Percentiles rank a stretch among this genome's conserved stretches.
Conservation (phyloP, 2,329 filamentous ascomycete species). For the Tothia fuscella region DNA sequence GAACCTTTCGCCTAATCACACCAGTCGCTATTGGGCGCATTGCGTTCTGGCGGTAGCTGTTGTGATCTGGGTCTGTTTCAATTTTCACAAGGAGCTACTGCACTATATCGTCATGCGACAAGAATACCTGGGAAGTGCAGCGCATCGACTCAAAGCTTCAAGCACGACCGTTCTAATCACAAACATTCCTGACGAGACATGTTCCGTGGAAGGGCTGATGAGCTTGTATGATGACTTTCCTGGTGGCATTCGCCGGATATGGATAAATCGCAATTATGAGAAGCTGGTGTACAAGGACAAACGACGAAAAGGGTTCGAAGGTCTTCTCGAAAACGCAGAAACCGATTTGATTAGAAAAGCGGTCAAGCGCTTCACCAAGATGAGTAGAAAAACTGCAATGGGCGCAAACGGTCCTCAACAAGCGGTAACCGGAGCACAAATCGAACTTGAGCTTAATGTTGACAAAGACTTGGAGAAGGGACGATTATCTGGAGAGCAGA, state of each 20-base stretch:
- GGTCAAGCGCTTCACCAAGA: constrained; percentile 14
- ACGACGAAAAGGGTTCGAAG: constrained; percentile 18
- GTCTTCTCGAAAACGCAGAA: constrained; percentile 21
- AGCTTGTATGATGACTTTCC: constrained; percentile 21
- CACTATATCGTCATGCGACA: constrained; percentile 20
- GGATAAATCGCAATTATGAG: constrained; percentile 21
- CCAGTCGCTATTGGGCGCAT: constrained; percentile 23
- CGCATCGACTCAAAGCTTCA: constrained; percentile 20
- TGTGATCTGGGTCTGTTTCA: constrained; percentile 20
- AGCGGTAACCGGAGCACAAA: too few species aligned
- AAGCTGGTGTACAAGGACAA: constrained; percentile 15
- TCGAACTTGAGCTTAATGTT: too few species aligned
- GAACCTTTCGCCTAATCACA: constrained; percentile 38
- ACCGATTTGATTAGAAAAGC: constrained; percentile 15
- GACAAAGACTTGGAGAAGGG: too few species aligned
- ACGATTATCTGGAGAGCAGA: too few species aligned
- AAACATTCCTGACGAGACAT: constrained; percentile 20
- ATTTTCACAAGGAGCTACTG: constrained; percentile 20
- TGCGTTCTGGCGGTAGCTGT: constrained; percentile 18
- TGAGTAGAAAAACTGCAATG: too few species aligned
- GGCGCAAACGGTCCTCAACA: too few species aligned
- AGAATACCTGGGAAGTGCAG: constrained; percentile 19
- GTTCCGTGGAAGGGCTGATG: constrained; percentile 18
- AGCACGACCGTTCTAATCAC: constrained; percentile 22
- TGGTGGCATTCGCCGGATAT: constrained; percentile 17